These are phyloP conservation scores for Mucor lusitanicus DNA, from an alignment of 371 early-diverging fungal species.

Conservation along the genomic window DNA sequence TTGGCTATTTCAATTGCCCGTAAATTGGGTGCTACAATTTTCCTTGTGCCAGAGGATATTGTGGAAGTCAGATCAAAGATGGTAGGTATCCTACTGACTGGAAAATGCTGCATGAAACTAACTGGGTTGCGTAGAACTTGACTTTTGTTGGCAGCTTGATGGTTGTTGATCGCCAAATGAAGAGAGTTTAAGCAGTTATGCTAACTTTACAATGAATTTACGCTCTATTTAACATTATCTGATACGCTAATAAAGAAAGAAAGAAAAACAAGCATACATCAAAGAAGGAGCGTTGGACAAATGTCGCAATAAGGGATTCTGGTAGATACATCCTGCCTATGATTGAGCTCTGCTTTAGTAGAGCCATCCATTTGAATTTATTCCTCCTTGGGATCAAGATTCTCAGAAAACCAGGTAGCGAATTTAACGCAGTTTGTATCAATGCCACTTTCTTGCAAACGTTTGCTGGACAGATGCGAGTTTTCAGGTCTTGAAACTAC, in stretches of 20 bases:
- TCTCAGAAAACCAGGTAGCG: conserved; percentile 56
- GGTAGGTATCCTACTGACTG: conserved; percentile 43
- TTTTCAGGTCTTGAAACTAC: conserved; percentile 61
- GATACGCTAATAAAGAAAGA: too few relatives aligned
- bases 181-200: not conserved
- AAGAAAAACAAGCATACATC: too few relatives aligned
- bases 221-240: too few relatives aligned
- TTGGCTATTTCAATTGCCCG: conserved; percentile 97
- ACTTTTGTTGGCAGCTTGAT: conserved; percentile 9
- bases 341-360: too few relatives aligned
- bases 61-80: conserved; percentile 92
- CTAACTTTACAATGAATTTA: not conserved
- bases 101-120: too few relatives aligned
- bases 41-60: conserved; percentile 96
- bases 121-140: not conserved
- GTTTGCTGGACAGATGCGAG: conserved; percentile 61
- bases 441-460: conserved; percentile 57
- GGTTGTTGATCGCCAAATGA: conserved; percentile 10
- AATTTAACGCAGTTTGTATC: conserved; percentile 54
- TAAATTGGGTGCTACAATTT: conserved; percentile 97
- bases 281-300: too few relatives aligned
- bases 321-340: too few relatives aligned
- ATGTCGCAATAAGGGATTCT: too few relatives aligned
- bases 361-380: not conserved
- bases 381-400: not conserved